Conservation (phyloP, 1,284 basidiomycete species). For the Ceratobasidium sp. region DNA sequence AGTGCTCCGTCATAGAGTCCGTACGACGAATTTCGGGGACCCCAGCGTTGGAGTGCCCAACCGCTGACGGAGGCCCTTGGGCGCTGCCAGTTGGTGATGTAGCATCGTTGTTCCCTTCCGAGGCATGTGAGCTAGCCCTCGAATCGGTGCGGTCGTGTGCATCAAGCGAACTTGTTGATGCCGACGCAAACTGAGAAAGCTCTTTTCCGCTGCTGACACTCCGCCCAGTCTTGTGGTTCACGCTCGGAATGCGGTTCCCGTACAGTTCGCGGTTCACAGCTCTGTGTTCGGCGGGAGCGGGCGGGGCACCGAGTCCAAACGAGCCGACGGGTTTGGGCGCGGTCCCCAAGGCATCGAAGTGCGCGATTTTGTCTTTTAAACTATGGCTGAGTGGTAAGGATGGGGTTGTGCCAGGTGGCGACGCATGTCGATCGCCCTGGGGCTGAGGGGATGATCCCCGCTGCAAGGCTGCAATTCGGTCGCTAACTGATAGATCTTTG, state of each 20-base stretch:
- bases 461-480: slow-evolving; percentile 44
- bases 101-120: slow-evolving; percentile 8
- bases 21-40: slow-evolving; percentile 31
- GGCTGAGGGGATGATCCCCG: slow-evolving; percentile 42
- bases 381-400: neutral
- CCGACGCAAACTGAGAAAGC: slow-evolving; percentile 18
- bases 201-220: slow-evolving; percentile 14
- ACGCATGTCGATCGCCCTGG: slow-evolving; percentile 26
- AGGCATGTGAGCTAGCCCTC: slow-evolving; percentile 2
- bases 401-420: slow-evolving; percentile 24
- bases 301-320: slow-evolving; percentile 42
- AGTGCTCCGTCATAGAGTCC: slow-evolving; percentile 36
- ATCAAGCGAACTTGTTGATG: slow-evolving; percentile 34
- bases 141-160: slow-evolving; percentile 22
- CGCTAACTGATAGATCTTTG: slow-evolving; percentile 45
- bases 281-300: slow-evolving; percentile 13
- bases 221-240: slow-evolving; percentile 9
- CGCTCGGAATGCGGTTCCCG: slow-evolving; percentile 45
- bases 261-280: slow-evolving; percentile 43
- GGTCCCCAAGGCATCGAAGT: slow-evolving; percentile 43
- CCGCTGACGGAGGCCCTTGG: neutral
- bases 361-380: slow-evolving; percentile 45
- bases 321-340: slow-evolving; percentile 43
- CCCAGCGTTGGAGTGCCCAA: neutral
- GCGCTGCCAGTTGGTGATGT: slow-evolving; percentile 18